Evolutionary conservation across 2,329 filamentous ascomycete species (phyloP).

Genomic region (Penicillium concentricum): DNA sequence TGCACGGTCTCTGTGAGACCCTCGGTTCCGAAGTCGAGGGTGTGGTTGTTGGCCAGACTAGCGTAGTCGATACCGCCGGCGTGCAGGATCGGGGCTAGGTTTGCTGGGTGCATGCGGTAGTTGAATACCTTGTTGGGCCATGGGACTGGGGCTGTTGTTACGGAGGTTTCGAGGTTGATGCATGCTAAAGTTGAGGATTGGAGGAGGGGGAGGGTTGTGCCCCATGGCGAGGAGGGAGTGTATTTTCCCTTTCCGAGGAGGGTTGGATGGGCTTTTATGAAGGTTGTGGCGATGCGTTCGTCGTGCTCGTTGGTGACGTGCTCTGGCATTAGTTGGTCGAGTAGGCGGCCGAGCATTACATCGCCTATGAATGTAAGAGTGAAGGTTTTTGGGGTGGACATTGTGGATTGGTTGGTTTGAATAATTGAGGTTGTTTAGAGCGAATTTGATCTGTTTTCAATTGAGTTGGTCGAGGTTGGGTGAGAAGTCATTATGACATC

Average conservation of each 20-base stretch:
- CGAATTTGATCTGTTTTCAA: background rate
- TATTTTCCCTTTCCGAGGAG: slow-evolving; percentile 11
- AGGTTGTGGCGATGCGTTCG: slow-evolving; percentile 17
- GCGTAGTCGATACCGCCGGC: slow-evolving; percentile 36
- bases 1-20: slow-evolving; percentile 38
- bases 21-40: slow-evolving; percentile 36
- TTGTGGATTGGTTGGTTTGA: background rate
- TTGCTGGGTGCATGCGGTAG: slow-evolving; percentile 43
- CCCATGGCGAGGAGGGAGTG: slow-evolving; percentile 33
- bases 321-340: slow-evolving; percentile 40
- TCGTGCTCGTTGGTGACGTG: slow-evolving; percentile 33
- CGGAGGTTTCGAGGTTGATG: slow-evolving; percentile 44
- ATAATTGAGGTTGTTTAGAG: background rate
- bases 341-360: slow-evolving; percentile 44
- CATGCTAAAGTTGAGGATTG: slow-evolving; percentile 34
- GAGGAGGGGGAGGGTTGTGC: slow-evolving; percentile 34
- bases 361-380: slow-evolving; percentile 38
- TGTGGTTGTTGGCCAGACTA: slow-evolving; percentile 43
- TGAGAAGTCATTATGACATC: background rate
- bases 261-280: slow-evolving; percentile 20
- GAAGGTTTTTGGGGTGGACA: slow-evolving; percentile 18
- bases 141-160: slow-evolving; percentile 29
- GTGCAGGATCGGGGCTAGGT: slow-evolving; percentile 30
- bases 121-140: slow-evolving; percentile 45
- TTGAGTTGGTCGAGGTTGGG: background rate